Evolutionary conservation across 352 stramenopile species (phyloP).

Genomic region (Phytophthora pini): DNA sequence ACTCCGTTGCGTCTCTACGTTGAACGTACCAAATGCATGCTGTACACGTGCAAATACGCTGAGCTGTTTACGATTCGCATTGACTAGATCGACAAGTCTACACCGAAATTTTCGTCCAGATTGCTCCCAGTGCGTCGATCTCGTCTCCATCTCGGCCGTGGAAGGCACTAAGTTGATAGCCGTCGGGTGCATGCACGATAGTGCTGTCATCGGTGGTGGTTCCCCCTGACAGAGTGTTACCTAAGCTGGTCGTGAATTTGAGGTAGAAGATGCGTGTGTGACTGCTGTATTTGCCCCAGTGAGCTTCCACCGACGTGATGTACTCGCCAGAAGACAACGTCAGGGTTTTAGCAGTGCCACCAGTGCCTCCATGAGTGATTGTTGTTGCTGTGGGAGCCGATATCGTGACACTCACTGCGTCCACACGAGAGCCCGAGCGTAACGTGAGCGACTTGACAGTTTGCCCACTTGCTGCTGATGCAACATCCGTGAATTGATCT

Average conservation of each 20-base stretch:
- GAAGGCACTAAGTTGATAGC: slow-evolving; percentile 58
- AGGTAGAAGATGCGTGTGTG: slow-evolving; percentile 59
- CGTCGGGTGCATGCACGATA: slow-evolving; percentile 40
- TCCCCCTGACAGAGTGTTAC: slow-evolving; percentile 35
- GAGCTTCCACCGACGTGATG: slow-evolving; percentile 47
- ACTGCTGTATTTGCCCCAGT: slow-evolving; percentile 47
- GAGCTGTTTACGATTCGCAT: no score
- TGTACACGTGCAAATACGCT: no score
- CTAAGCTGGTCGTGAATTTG: slow-evolving; percentile 44
- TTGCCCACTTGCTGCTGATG: slow-evolving; percentile 25
- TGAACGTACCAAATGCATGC: no score
- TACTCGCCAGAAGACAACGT: slow-evolving; percentile 49
- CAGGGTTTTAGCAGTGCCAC: slow-evolving; percentile 41
- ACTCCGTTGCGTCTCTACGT: no score
- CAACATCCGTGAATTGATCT: slow-evolving; percentile 46
- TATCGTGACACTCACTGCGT: slow-evolving; percentile 45
- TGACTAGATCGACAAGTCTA: background rate
- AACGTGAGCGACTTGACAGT: slow-evolving; percentile 46
- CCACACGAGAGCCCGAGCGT: slow-evolving; percentile 36
- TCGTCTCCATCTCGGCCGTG: slow-evolving; percentile 50
- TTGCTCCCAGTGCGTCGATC: slow-evolving; percentile 49
- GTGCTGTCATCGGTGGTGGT: slow-evolving; percentile 38
- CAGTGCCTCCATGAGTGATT: slow-evolving; percentile 46
- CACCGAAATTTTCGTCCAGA: slow-evolving; percentile 52
- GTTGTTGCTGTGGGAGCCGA: slow-evolving; percentile 31